Evolutionary conservation across 768 basidiomycete species (phyloP).

Genomic region (Mycena crocata): DNA sequence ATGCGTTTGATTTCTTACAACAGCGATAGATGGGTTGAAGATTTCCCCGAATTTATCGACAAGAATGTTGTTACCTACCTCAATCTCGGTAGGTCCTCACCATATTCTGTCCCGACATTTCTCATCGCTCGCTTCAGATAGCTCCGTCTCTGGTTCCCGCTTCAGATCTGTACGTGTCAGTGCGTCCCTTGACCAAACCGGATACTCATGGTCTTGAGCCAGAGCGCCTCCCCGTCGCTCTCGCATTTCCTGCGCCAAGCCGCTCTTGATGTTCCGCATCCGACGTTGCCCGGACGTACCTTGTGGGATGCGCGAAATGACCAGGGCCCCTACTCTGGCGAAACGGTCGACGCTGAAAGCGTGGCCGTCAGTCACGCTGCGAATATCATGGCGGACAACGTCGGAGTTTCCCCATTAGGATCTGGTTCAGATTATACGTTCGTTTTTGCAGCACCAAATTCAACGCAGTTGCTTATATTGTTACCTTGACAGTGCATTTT

Average conservation of each 20-base stretch:
- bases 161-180: constrained; percentile 54
- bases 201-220: too few species aligned
- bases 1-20: neutral
- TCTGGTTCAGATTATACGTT: constrained; percentile 82
- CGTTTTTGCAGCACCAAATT: constrained; percentile 56
- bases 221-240: constrained; percentile 80
- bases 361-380: constrained; percentile 31
- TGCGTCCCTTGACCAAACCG: too few species aligned
- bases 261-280: constrained; percentile 81
- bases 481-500: constrained; percentile 37
- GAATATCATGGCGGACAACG: constrained; percentile 14
- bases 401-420: constrained; percentile 63
- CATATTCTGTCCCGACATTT: constrained; percentile 9
- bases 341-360: constrained; percentile 42
- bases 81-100: constrained; percentile 62
- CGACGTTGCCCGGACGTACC: constrained; percentile 68
- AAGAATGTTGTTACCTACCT: constrained; percentile 88
- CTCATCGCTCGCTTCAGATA: constrained; percentile 51
- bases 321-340: constrained; percentile 60
- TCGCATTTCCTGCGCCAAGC: constrained; percentile 77
- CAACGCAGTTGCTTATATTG: constrained; percentile 44
- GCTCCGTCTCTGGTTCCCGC: constrained; percentile 70
- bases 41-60: constrained; percentile 85
- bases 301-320: constrained; percentile 86
- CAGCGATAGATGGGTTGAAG: constrained; percentile 78